These are phyloP conservation scores for Aspergillus quadrilineatus DNA, from an alignment of 2,329 filamentous ascomycete genomes.

Conservation along the genomic window DNA sequence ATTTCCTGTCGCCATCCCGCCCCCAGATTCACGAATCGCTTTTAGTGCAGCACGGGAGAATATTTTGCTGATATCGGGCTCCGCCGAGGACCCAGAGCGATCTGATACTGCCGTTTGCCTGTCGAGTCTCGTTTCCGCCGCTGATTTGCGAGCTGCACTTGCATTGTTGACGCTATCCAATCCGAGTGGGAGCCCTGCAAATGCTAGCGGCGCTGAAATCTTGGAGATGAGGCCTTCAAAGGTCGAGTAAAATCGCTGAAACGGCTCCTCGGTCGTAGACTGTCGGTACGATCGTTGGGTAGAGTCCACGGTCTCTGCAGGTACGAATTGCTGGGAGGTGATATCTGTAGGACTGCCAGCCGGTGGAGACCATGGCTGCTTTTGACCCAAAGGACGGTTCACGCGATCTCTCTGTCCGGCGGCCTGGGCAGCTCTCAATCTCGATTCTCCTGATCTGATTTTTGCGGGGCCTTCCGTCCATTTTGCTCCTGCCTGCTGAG, in stretches of 20 bases:
- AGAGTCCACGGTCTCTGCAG: conserved; percentile 30
- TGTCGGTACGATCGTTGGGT: conserved; percentile 18
- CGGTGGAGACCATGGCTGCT: conserved; percentile 37
- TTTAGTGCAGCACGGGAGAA: conserved; percentile 83
- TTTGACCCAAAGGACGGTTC: conserved; percentile 24
- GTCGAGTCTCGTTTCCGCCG: conserved; percentile 39
- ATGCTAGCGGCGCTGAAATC: conserved; percentile 85
- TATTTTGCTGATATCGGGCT: conserved; percentile 77
- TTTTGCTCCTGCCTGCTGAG: conserved; percentile 70
- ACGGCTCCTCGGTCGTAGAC: conserved; percentile 66
- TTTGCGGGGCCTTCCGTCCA: conserved; percentile 58
- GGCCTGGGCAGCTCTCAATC: conserved; percentile 22
- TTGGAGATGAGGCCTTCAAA: conserved; percentile 87
- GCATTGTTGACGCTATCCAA: conserved; percentile 39
- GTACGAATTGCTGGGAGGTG: conserved; percentile 34
- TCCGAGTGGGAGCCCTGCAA: conserved; percentile 82
- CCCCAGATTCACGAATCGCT: conserved; percentile 69
- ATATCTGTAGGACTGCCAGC: conserved; percentile 35
- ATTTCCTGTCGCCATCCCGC: conserved; percentile 51
- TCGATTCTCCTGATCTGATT: conserved; percentile 32
- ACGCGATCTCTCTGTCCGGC: conserved; percentile 26
- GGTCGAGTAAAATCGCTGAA: conserved; percentile 85
- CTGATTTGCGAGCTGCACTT: conserved; percentile 31
- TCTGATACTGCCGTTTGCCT: conserved; percentile 41
- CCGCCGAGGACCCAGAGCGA: conserved; percentile 44